Evolutionary conservation across 257 asterid species (phyloP).

Genomic region (Verbascum thapsus): DNA sequence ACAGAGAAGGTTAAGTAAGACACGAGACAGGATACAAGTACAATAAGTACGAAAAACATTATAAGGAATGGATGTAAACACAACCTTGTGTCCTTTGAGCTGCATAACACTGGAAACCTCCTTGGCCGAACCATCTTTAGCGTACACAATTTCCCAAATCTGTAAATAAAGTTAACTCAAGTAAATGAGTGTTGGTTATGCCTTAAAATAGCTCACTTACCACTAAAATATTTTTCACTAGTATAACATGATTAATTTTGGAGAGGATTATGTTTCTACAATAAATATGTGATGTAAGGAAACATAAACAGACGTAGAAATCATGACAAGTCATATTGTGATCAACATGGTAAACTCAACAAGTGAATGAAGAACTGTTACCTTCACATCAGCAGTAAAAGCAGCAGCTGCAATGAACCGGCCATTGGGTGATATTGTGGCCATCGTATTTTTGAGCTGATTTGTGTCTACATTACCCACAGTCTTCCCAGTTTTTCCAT

Average conservation of each 20-base stretch:
- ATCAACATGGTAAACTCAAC: neutral
- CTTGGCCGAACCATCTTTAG: constrained; percentile 93
- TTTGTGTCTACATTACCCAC: constrained; percentile 90
- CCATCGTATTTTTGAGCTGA: constrained; percentile 97
- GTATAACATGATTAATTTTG: neutral
- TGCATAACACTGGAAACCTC: constrained; percentile 88
- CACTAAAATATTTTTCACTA: neutral
- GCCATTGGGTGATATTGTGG: constrained; percentile 91
- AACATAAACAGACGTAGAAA: constrained; percentile 3
- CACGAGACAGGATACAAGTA: constrained; percentile 1
- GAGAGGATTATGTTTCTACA: neutral
- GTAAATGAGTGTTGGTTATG: constrained; percentile 13
- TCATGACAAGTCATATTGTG: constrained; percentile 1
- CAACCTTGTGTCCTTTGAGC: constrained; percentile 99
- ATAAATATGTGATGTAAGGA: neutral
- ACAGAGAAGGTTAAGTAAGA: constrained; percentile 2
- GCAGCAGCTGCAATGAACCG: constrained; percentile 99
- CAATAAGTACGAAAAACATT: constrained; percentile 23
- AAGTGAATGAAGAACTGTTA: constrained; percentile 29
- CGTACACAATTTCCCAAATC: constrained; percentile 95
- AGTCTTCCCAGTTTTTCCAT: constrained; percentile 83
- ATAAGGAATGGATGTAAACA: constrained; percentile 28
- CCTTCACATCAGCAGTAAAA: constrained; percentile 99
- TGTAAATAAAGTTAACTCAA: constrained; percentile 36
- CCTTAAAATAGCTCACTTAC: constrained; percentile 9